These are phyloP conservation scores for Alternaria triticimaculans DNA, from an alignment of 2,329 filamentous ascomycete genomes.

Conservation along the genomic window DNA sequence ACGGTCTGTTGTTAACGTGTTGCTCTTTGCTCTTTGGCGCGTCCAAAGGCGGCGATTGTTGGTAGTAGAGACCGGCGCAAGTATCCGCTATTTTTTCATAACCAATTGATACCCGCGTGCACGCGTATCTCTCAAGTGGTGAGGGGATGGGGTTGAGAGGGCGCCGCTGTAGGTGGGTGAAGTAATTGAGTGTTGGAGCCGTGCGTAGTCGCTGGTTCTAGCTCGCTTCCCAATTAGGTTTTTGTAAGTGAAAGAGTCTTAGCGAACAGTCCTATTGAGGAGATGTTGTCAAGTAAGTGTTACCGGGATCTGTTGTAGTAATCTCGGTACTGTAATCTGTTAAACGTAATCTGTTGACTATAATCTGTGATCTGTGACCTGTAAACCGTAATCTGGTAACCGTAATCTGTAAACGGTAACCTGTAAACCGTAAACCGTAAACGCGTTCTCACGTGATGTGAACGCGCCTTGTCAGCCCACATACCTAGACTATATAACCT, in stretches of 20 bases:
- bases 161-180: not conserved
- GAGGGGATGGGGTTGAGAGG: not conserved
- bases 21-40: not conserved
- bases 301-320: not conserved
- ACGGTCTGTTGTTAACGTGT: slow-evolving; percentile 3
- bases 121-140: not conserved
- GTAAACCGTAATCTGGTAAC: not conserved
- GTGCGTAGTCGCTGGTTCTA: not conserved
- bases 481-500: too few species aligned
- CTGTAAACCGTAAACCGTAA: not conserved
- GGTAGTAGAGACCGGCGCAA: not conserved
- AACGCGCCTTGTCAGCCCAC: too few species aligned
- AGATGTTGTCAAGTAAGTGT: not conserved
- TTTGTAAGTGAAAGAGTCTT: not conserved
- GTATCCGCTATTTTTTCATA: not conserved
- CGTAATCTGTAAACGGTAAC: not conserved
- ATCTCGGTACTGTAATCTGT: not conserved
- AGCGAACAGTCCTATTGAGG: not conserved
- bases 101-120: not conserved
- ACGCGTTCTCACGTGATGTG: slow-evolving; percentile 6
- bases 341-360: too few species aligned
- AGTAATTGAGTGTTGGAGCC: not conserved
- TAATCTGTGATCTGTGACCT: not conserved
- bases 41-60: not conserved
- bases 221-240: not conserved